A percentile compares a stretch with the other conserved stretches of the same genome.
Evolutionary conservation across 1,284 basidiomycete species (phyloP).

Genomic region (Gomphus bonarii): DNA sequence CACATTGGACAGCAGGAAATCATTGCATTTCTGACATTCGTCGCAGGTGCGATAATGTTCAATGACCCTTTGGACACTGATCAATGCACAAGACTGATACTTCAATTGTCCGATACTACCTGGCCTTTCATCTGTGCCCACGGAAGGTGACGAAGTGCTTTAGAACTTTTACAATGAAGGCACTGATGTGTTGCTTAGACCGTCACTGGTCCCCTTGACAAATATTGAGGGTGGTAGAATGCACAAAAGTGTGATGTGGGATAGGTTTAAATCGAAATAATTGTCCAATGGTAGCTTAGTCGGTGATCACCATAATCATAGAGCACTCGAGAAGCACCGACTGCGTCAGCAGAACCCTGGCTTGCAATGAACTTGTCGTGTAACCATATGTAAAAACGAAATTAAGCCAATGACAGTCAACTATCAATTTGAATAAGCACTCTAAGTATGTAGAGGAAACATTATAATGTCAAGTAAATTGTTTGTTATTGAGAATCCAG

Average conservation of each 20-base stretch:
- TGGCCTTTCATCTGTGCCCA: constrained; percentile 95
- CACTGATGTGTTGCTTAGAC: constrained; percentile 21
- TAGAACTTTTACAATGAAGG: neutral
- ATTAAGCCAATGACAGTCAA: too few species aligned
- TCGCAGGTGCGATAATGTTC: constrained; percentile 90
- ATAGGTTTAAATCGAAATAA: constrained; percentile 9
- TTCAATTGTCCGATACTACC: constrained; percentile 54
- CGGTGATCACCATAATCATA: too few species aligned
- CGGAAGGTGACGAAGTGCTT: constrained; percentile 44
- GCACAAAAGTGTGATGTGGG: neutral
- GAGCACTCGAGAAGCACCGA: too few species aligned
- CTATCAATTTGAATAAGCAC: too few species aligned
- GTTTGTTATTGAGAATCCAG: too few species aligned
- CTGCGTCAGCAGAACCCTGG: too few species aligned
- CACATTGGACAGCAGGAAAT: constrained; percentile 13
- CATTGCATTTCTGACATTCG: constrained; percentile 1
- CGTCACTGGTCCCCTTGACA: constrained; percentile 37
- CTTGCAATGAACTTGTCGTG: too few species aligned
- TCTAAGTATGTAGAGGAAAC: too few species aligned
- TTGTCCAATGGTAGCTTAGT: neutral
- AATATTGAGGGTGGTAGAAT: constrained; percentile 14
- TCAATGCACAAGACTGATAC: constrained; percentile 65
- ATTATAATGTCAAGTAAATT: too few species aligned
- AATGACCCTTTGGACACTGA: constrained; percentile 64
- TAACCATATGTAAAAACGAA: too few species aligned